These are phyloP conservation scores for Gyromitra esculenta DNA, from an alignment of 2,329 filamentous ascomycete genomes.

Conservation along the genomic window DNA sequence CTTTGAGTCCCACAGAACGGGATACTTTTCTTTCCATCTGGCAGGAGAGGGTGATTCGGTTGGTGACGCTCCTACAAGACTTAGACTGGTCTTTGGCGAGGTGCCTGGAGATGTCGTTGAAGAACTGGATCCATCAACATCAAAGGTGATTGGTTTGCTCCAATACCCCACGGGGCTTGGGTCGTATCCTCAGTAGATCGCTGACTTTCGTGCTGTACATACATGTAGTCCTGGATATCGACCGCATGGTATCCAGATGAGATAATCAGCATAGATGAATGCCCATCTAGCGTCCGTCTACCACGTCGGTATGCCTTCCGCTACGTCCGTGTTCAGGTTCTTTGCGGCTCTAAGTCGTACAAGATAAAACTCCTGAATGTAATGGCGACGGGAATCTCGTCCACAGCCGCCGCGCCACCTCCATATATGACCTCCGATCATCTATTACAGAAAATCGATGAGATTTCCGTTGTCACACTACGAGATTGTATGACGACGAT, in stretches of 20 bases:
- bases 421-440: slow-evolving; percentile 53
- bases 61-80: slow-evolving; percentile 59
- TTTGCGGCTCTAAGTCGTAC: slow-evolving; percentile 60
- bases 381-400: slow-evolving; percentile 58
- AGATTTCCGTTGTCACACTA: slow-evolving; percentile 59
- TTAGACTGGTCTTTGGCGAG: slow-evolving; percentile 61
- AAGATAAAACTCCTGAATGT: slow-evolving; percentile 59
- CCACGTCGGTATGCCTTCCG: slow-evolving; percentile 60
- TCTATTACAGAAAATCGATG: slow-evolving; percentile 58
- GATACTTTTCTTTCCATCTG: slow-evolving; percentile 59
- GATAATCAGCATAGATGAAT: slow-evolving; percentile 60
- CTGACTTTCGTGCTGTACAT: slow-evolving; percentile 55
- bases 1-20: slow-evolving; percentile 60
- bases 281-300: slow-evolving; percentile 58
- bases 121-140: slow-evolving; percentile 52
- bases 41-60: slow-evolving; percentile 58
- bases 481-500: slow-evolving; percentile 62
- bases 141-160: slow-evolving; percentile 13
- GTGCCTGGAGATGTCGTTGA: slow-evolving; percentile 61
- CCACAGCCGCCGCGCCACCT: slow-evolving; percentile 50
- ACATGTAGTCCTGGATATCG: slow-evolving; percentile 62
- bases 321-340: slow-evolving; percentile 59
- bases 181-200: neutral
- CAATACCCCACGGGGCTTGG: too few species aligned
- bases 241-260: slow-evolving; percentile 61